These are phyloP conservation scores for Cephalotrichum gorgonifer DNA, from an alignment of 2,329 filamentous ascomycete species.

Conservation along the genomic window DNA sequence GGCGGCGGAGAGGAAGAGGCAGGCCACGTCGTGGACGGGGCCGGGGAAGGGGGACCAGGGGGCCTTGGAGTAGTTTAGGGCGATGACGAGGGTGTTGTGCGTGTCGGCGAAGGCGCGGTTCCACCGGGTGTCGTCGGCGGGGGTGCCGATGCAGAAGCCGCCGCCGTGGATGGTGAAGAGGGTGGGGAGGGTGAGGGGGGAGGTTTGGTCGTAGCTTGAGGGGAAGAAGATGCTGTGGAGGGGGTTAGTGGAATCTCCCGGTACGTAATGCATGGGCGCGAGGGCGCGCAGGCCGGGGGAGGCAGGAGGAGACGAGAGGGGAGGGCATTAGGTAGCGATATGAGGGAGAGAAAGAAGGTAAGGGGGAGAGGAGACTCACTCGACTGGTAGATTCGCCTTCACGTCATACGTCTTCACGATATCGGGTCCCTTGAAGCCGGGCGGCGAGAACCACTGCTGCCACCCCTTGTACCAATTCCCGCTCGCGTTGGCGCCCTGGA, in stretches of 20 bases:
- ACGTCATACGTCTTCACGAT: constrained; percentile 8
- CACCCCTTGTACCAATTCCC: constrained; percentile 1
- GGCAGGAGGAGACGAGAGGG: too few species aligned
- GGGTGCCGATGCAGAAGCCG: constrained; percentile 33
- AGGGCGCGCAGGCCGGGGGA: background rate
- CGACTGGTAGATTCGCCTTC: constrained; percentile 3
- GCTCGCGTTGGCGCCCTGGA: background rate
- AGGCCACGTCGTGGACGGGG: constrained; percentile 32
- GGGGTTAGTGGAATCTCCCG: background rate
- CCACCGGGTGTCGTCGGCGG: constrained; percentile 34
- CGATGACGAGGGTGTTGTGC: constrained; percentile 31
- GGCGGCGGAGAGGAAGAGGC: constrained; percentile 28
- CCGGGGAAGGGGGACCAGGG: constrained; percentile 32
- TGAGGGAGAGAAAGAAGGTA: background rate
- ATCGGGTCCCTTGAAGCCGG: background rate
- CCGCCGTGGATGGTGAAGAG: constrained; percentile 42
- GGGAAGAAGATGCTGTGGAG: constrained; percentile 28
- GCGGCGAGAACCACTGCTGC: constrained; percentile 2
- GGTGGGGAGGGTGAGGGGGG: constrained; percentile 23
- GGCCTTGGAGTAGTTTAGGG: constrained; percentile 37
- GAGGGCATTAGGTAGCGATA: background rate
- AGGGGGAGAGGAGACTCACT: constrained; percentile 4
- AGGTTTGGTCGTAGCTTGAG: constrained; percentile 18
- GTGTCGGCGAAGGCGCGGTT: constrained; percentile 29
- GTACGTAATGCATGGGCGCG: background rate